Conservation (phyloP, 2,329 filamentous ascomycete species). For the Celoporthe dispersa region DNA sequence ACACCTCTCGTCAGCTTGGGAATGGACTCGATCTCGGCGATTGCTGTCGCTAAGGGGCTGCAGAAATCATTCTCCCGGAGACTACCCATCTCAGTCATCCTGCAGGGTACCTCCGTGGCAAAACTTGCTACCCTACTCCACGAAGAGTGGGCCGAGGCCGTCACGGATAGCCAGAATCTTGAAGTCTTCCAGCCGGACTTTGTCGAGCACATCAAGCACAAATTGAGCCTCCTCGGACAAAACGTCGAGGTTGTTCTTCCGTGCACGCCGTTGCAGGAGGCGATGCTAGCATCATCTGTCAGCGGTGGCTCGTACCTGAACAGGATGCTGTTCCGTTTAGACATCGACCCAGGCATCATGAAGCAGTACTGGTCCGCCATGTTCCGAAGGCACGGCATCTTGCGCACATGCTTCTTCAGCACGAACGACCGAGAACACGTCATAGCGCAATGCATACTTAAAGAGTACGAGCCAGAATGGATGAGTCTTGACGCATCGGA, state of each 20-base stretch:
- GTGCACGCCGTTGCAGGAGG: slow-evolving; percentile 86
- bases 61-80: slow-evolving; percentile 48
- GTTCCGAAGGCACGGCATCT: slow-evolving; percentile 70
- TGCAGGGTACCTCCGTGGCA: slow-evolving; percentile 70
- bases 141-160: neutral
- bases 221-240: slow-evolving; percentile 40
- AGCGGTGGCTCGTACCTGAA: slow-evolving; percentile 69
- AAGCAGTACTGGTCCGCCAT: slow-evolving; percentile 65
- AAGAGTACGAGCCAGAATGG: slow-evolving; percentile 49
- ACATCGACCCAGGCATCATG: slow-evolving; percentile 54
- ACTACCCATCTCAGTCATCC: slow-evolving; percentile 69
- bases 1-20: slow-evolving; percentile 80
- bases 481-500: slow-evolving; percentile 38
- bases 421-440: slow-evolving; percentile 65
- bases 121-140: slow-evolving; percentile 54
- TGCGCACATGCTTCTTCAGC: slow-evolving; percentile 75
- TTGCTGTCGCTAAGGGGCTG: slow-evolving; percentile 66
- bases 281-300: slow-evolving; percentile 71
- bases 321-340: slow-evolving; percentile 66
- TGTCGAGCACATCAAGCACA: slow-evolving; percentile 35
- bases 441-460: slow-evolving; percentile 74
- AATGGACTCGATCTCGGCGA: slow-evolving; percentile 82
- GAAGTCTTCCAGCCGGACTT: slow-evolving; percentile 38
- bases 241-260: slow-evolving; percentile 66
- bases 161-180: neutral